These are phyloP conservation scores for Ambrosia hybrid DNA, from an alignment of 140 eudicot species.

Conservation along the genomic window DNA sequence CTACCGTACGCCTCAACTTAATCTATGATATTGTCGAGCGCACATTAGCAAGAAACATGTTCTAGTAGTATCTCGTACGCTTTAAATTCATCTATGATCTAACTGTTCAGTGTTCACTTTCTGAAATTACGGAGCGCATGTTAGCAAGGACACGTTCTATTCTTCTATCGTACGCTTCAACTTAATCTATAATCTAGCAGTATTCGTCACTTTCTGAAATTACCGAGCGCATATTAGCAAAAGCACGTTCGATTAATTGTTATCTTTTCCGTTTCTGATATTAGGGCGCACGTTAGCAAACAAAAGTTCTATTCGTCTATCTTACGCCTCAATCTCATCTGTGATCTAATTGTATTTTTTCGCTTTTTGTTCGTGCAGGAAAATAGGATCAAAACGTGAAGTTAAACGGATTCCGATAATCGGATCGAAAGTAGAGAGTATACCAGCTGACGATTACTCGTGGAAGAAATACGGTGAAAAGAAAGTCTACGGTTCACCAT, in stretches of 20 bases:
- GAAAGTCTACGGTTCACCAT: constrained; percentile 57
- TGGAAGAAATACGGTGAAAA: constrained; percentile 85
- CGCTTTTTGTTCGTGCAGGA: constrained; percentile 37
- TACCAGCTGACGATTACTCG: constrained; percentile 66
- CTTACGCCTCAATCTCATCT: neutral
- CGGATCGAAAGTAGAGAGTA: constrained; percentile 52
- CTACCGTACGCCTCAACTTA: neutral
- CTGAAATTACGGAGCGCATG: neutral
- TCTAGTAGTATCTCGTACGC: neutral
- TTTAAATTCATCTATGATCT: neutral
- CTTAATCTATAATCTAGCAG: neutral
- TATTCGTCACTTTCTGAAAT: neutral
- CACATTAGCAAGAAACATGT: neutral
- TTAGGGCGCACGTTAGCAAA: neutral
- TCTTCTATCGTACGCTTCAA: neutral
- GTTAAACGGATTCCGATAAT: constrained; percentile 42
- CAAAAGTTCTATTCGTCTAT: neutral
- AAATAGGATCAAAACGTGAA: constrained; percentile 35
- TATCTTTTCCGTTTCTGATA: too few species aligned
- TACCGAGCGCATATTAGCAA: neutral
- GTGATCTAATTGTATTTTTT: neutral
- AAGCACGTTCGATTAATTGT: neutral
- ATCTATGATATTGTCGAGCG: neutral
- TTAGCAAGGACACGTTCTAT: neutral
- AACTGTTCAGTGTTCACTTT: neutral